A percentile compares a stretch with the other conserved stretches of the same genome.
Conservation (phyloP, 2,329 filamentous ascomycete species). For the Curvularia sp. region DNA sequence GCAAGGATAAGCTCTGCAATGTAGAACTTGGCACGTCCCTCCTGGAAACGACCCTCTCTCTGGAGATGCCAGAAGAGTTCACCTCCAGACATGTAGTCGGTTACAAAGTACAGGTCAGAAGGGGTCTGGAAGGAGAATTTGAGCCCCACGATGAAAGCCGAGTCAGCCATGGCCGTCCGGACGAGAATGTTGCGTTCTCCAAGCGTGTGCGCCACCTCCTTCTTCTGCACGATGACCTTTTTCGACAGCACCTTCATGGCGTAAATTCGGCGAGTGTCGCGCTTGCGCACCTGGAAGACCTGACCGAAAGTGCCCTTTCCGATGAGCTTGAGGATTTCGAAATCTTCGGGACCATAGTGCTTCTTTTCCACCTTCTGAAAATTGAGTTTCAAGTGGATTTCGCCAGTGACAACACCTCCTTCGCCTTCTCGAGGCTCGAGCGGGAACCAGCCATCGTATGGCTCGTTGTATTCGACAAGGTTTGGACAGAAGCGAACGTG, state of each 20-base stretch:
- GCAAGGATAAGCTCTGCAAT: conserved; percentile 97
- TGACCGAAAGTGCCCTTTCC: conserved; percentile 98
- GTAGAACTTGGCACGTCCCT: conserved; percentile 96
- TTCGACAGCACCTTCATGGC: conserved; percentile 99
- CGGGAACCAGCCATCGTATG: conserved; percentile 84
- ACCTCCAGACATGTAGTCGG: conserved; percentile 98
- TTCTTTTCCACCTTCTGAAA: conserved; percentile 86
- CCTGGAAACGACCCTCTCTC: conserved; percentile 94
- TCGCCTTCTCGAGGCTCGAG: conserved; percentile 82
- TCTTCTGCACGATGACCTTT: conserved; percentile 99
- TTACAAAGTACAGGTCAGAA: conserved; percentile 96
- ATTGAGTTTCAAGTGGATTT: conserved; percentile 84
- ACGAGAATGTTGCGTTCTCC: conserved; percentile 97
- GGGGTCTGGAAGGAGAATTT: conserved; percentile 99
- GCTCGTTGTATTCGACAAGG: conserved; percentile 71
- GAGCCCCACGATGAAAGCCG: conserved; percentile 94
- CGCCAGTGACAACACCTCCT: conserved; percentile 77
- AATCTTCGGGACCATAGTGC: conserved; percentile 93
- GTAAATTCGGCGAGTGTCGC: conserved; percentile 93
- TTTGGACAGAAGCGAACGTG: conserved; percentile 83
- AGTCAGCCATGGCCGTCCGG: conserved; percentile 92
- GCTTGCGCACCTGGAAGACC: conserved; percentile 97
- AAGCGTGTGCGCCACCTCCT: conserved; percentile 96
- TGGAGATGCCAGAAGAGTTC: conserved; percentile 99
- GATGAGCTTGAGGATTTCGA: conserved; percentile 93